phyloP scores from a whole-genome alignment of 306 rosid species.

The Luffa acutangula region DNA sequence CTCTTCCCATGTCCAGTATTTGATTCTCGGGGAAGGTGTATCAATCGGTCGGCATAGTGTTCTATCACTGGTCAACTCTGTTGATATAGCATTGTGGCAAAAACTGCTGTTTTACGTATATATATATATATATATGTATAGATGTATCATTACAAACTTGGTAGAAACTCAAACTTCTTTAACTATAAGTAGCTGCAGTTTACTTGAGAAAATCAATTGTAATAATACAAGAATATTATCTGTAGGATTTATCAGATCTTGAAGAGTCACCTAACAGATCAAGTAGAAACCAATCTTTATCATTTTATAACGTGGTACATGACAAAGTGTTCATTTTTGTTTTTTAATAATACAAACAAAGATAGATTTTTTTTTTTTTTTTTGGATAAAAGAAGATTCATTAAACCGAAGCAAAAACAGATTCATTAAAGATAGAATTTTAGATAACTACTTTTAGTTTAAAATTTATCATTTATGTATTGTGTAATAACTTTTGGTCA shows the following conservation, averaged over 20 bases:
- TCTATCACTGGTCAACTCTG: constrained; percentile 15
- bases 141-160: neutral
- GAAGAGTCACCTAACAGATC: neutral
- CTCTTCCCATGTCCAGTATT: neutral
- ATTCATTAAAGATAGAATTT: neutral
- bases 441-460: neutral
- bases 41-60: constrained; percentile 14
- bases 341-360: neutral
- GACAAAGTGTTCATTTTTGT: neutral
- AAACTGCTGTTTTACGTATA: neutral
- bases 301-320: neutral
- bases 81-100: neutral
- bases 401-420: too few species aligned
- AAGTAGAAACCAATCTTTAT: neutral
- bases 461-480: too few species aligned
- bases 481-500: neutral
- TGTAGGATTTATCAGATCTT: neutral
- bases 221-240: neutral
- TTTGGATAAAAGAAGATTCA: too few species aligned
- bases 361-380: too few species aligned
- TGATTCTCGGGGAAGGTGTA: neutral
- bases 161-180: neutral
- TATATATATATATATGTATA: neutral
- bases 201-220: neutral
- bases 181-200: neutral